phyloP scores from a whole-genome alignment of 116 monocot species.

The Posidonia oceanica region DNA sequence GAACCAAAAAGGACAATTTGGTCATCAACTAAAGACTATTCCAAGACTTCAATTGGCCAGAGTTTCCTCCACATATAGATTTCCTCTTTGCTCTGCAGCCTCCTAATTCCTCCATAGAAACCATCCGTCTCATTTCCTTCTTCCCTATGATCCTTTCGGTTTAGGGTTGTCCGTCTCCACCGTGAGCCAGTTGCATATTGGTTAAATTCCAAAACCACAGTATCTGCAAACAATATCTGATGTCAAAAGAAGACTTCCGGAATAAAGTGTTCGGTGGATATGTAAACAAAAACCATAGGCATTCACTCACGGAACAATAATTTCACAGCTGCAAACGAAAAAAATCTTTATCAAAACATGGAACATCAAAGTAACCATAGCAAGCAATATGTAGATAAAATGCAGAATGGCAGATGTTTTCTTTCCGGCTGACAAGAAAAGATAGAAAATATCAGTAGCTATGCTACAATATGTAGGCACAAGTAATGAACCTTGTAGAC shows the following conservation, averaged over 20 bases:
- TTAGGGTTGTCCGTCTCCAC: slow-evolving; percentile 50
- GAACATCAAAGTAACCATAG: neutral
- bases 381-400: no score
- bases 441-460: no score
- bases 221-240: slow-evolving; percentile 31
- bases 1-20: neutral
- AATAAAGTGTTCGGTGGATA: neutral
- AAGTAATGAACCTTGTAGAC: neutral
- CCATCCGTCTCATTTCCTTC: slow-evolving; percentile 75
- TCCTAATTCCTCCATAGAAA: slow-evolving; percentile 93
- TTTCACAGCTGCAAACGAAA: neutral
- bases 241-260: neutral
- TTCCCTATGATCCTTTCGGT: slow-evolving; percentile 54
- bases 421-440: no score
- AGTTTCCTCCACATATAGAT: slow-evolving; percentile 60
- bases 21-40: slow-evolving; percentile 7
- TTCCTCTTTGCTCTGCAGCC: slow-evolving; percentile 49
- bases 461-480: no score
- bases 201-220: slow-evolving; percentile 65
- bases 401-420: no score
- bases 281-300: neutral
- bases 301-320: neutral
- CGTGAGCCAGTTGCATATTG: slow-evolving; percentile 58
- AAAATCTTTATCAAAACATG: neutral
- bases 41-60: slow-evolving; percentile 61